These are phyloP conservation scores for Effrenium voratum DNA, from an alignment of 73 alveolate species.

Conservation along the genomic window DNA sequence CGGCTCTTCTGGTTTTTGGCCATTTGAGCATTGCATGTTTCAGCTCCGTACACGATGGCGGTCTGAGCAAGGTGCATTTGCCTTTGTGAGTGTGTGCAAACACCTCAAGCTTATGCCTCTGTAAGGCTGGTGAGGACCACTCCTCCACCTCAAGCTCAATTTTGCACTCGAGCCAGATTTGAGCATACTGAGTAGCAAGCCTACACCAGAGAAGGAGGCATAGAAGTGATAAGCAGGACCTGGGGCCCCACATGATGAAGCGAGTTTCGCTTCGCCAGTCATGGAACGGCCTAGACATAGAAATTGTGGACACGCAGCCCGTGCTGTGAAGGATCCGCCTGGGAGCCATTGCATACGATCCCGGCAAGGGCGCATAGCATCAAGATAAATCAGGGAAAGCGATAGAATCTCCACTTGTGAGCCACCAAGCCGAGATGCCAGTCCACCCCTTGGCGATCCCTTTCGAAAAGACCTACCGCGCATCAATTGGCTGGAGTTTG, in stretches of 20 bases:
- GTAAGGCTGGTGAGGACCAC: conserved; percentile 81
- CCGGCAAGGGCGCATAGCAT: not conserved
- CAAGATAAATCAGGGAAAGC: too few species aligned
- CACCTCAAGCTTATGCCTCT: conserved; percentile 18
- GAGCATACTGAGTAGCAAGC: not conserved
- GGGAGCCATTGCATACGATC: not conserved
- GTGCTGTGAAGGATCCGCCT: conserved; percentile 76
- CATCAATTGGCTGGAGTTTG: too few species aligned
- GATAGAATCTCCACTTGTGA: too few species aligned
- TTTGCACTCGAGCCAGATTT: not conserved
- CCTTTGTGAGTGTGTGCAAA: not conserved
- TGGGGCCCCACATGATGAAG: not conserved
- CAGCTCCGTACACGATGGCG: conserved; percentile 80
- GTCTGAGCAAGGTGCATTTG: not conserved
- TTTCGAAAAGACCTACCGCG: conserved; percentile 66
- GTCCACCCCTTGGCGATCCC: conserved; percentile 88
- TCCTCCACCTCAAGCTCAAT: conserved; percentile 39
- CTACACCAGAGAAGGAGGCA: conserved; percentile 83
- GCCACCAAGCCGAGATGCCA: too few species aligned
- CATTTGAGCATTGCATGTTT: conserved; percentile 80
- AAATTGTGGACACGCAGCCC: conserved; percentile 84
- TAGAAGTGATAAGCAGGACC: conserved; percentile 92
- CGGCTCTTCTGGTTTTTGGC: conserved; percentile 78
- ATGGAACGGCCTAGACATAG: conserved; percentile 39
- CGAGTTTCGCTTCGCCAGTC: not conserved